Conservation (phyloP, 2,329 filamentous ascomycete species). For the Alternaria atra region DNA sequence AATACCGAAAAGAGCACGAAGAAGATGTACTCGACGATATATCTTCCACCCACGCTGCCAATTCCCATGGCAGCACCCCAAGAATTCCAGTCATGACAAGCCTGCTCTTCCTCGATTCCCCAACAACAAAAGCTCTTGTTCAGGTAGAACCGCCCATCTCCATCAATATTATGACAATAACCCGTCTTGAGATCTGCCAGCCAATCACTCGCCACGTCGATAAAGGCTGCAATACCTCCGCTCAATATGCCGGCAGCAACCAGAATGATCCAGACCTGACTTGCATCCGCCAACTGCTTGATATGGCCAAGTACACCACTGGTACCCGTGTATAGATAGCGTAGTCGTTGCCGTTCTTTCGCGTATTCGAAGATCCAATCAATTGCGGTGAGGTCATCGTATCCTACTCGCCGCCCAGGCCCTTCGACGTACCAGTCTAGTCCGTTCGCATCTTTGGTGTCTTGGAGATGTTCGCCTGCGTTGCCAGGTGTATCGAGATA, state of each 20-base stretch:
- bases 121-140: slow-evolving; percentile 93
- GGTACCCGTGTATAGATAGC: slow-evolving; percentile 75
- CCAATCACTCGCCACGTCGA: slow-evolving; percentile 93
- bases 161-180: slow-evolving; percentile 78
- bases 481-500: slow-evolving; percentile 53
- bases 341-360: slow-evolving; percentile 88
- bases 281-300: slow-evolving; percentile 79
- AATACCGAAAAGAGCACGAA: slow-evolving; percentile 84
- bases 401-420: slow-evolving; percentile 87
- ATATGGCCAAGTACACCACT: slow-evolving; percentile 77
- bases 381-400: slow-evolving; percentile 95
- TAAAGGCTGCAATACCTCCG: slow-evolving; percentile 83
- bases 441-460: slow-evolving; percentile 56
- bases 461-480: slow-evolving; percentile 50
- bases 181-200: slow-evolving; percentile 90
- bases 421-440: slow-evolving; percentile 90
- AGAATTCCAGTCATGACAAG: slow-evolving; percentile 86
- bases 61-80: slow-evolving; percentile 82
- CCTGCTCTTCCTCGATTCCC: slow-evolving; percentile 77
- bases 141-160: slow-evolving; percentile 88
- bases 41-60: slow-evolving; percentile 72
- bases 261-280: slow-evolving; percentile 90
- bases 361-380: slow-evolving; percentile 99
- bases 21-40: slow-evolving; percentile 86
- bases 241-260: slow-evolving; percentile 85